Base-by-base conservation (phyloP, 192 early-diverging fungal species). In the Globomyces pollinis-pini region DNA sequence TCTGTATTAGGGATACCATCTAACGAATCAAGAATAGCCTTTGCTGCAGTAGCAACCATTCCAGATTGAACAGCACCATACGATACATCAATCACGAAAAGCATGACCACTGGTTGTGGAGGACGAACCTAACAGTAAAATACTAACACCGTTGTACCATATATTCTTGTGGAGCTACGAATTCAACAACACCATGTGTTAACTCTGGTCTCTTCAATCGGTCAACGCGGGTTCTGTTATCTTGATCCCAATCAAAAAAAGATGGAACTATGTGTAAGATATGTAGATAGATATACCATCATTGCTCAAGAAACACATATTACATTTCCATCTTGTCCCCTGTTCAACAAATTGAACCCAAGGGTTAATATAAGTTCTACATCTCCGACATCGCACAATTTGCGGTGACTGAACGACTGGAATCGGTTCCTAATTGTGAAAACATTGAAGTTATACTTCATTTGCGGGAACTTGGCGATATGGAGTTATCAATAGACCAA, bases 281-380 rank as follows among this genome's bases (percentile, higher is more conserved):
- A n/a, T n/a, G n/a, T n/a, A n/a, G n/a, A 29, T 16, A 9, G 11
- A 33, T 67, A 50, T 65, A 86, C 86, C 86, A 64, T 97, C 93
- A 63, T 97, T 97, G 63, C 81, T 80, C 16, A 93, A 74, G 57
- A 83, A 87, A 69, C 95, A 98, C 76, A 96, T 75, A 67, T 95
- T 95, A 69, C 95, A 98, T 68, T 87, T 88, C 95, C 95, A 98
- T 34, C 91, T 80, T 36, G 90, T 87, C 8, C 94, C 95, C 43
- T 94, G 91, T 57, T 98, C 95, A 0, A 91, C 84, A 79, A 96
- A 98, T 38, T 84, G 85, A 5, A 97, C 88, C 71, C 88, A 98
- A 21, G 95, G 95, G 57, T 97, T 96, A 66, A 98, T 91, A 61
- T 98, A 98, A 2, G 91, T 88, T 57, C 95, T 78, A 72, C 95